Evolutionary conservation across 306 rosid genomes (phyloP).

Genomic region (Vigna trinervia): DNA sequence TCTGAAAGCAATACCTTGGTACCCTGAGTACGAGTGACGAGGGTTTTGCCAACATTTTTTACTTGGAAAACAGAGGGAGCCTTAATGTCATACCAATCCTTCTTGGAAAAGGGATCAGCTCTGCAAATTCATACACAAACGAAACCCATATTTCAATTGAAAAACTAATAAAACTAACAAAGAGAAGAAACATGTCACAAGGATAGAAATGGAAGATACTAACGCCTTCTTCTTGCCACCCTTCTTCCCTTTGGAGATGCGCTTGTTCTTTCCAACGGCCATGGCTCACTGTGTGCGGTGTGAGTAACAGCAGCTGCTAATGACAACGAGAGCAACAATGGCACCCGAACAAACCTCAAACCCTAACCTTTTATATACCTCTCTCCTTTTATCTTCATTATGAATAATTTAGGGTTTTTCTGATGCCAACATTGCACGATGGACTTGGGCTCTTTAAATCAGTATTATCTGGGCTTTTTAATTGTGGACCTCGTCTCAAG

Average conservation of each 20-base stretch:
- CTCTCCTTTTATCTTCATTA: not conserved
- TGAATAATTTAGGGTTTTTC: conserved; percentile 32
- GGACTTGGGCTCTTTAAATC: conserved; percentile 22
- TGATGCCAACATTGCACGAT: not conserved
- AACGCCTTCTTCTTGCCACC: conserved; percentile 99
- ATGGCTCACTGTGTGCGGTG: conserved; percentile 48
- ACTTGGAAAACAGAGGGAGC: conserved; percentile 77
- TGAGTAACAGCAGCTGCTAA: not conserved
- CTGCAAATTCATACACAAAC: conserved; percentile 45
- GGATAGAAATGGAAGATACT: conserved; percentile 30
- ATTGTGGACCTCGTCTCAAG: not conserved
- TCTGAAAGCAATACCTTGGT: conserved; percentile 64
- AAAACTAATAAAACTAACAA: not conserved
- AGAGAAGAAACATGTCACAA: not conserved
- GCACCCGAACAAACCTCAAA: conserved; percentile 28
- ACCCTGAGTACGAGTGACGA: conserved; percentile 92
- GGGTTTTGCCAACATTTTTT: conserved; percentile 87
- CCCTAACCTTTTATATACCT: conserved; percentile 11
- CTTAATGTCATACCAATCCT: conserved; percentile 94
- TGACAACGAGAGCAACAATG: conserved; percentile 29
- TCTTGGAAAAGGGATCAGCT: conserved; percentile 93
- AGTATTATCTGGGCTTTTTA: not conserved
- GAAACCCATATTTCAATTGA: not conserved
- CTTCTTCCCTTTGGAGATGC: conserved; percentile 96
- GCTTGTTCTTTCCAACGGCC: conserved; percentile 97